These are phyloP conservation scores for Suillus fuscotomentosus DNA, from an alignment of 768 basidiomycete species.

Conservation along the genomic window DNA sequence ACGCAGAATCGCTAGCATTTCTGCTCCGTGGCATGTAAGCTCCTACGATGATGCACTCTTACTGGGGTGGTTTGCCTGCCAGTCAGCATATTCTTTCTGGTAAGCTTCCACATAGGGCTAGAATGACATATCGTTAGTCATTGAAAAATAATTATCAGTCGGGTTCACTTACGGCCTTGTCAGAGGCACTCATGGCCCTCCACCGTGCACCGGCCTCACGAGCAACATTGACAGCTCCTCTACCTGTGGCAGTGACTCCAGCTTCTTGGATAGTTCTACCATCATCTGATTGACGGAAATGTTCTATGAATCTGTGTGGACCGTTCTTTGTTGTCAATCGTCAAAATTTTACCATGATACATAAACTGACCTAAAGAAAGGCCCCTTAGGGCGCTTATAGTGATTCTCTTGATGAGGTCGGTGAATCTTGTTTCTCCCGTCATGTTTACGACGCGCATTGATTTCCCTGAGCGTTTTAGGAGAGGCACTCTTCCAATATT, in stretches of 20 bases:
- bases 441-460: conserved; percentile 30
- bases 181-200: conserved; percentile 29
- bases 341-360: background rate
- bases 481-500: conserved; percentile 27
- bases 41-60: background rate
- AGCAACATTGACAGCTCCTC: conserved; percentile 1
- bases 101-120: conserved; percentile 11
- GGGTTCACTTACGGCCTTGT: conserved; percentile 27
- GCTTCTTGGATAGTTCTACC: conserved; percentile 14
- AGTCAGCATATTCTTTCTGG: background rate
- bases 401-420: conserved; percentile 5
- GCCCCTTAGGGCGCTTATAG: background rate
- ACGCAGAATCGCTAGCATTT: background rate
- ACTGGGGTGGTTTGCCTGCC: background rate
- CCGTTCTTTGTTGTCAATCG: background rate
- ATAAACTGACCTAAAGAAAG: conserved; percentile 27
- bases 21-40: background rate
- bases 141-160: background rate
- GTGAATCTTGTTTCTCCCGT: conserved; percentile 21
- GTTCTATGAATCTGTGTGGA: conserved; percentile 17
- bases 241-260: conserved; percentile 7
- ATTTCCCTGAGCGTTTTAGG: conserved; percentile 23
- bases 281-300: conserved; percentile 19
- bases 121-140: background rate
- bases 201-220: conserved; percentile 25